These are phyloP conservation scores for Trichoderma lentiforme DNA, from an alignment of 2,329 filamentous ascomycete species.

Conservation along the genomic window DNA sequence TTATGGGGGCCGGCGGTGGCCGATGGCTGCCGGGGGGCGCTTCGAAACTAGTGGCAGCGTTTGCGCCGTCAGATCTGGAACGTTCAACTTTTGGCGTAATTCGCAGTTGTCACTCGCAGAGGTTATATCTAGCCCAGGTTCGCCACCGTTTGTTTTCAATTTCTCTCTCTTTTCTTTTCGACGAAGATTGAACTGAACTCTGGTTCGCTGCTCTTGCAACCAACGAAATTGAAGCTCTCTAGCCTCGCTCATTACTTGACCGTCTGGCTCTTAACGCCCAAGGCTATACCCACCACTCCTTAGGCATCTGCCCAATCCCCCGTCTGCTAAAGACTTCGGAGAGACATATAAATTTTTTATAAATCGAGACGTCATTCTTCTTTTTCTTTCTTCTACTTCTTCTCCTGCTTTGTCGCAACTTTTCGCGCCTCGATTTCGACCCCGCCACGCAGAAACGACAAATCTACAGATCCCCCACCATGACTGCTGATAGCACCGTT, in stretches of 20 bases:
- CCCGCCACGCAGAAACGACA: not conserved
- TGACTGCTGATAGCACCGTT: constrained; percentile 29
- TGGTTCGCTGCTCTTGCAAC: not conserved
- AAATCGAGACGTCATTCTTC: not conserved
- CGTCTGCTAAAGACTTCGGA: not conserved
- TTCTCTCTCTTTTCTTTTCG: not conserved
- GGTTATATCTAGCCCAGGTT: constrained; percentile 1
- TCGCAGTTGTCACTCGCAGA: not conserved
- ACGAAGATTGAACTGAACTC: not conserved
- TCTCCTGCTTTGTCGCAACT: not conserved
- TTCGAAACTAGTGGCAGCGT: not conserved
- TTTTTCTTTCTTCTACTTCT: not conserved
- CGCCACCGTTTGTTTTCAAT: not conserved
- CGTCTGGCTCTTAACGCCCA: not conserved
- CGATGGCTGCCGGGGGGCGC: constrained; percentile 11
- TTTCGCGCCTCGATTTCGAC: not conserved
- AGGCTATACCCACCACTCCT: not conserved
- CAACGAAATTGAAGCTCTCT: not conserved
- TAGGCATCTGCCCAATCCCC: not conserved
- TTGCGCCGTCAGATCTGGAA: constrained; percentile 8
- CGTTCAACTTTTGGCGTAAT: not conserved
- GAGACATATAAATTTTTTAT: not conserved
- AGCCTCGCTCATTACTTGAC: not conserved
- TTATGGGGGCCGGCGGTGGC: constrained; percentile 13
- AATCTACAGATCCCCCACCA: constrained; percentile 19